Conservation (phyloP, 768 basidiomycete genomes). For the Rhodotorula toruloides region DNA sequence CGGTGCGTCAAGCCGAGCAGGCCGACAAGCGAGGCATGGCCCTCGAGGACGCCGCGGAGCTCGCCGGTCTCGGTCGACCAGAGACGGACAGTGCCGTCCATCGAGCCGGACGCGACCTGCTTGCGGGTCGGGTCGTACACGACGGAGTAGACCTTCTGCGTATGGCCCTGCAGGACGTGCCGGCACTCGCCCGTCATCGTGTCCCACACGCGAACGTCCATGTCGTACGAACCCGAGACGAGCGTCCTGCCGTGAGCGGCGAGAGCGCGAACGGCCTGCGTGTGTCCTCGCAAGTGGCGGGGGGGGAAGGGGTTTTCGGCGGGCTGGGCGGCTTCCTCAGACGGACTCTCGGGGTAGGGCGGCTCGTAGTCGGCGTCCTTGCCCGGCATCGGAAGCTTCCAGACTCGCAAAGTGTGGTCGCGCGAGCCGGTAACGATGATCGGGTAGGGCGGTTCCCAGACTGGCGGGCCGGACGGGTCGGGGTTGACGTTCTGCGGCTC, state of each 20-base stretch:
- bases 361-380: conserved; percentile 71
- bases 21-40: conserved; percentile 92
- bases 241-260: conserved; percentile 68
- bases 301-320: conserved; percentile 84
- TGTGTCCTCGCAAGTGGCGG: conserved; percentile 72
- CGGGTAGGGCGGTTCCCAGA: conserved; percentile 62
- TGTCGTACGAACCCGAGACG: conserved; percentile 85
- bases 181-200: conserved; percentile 56
- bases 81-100: conserved; percentile 94
- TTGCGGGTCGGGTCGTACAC: conserved; percentile 79
- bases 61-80: conserved; percentile 83
- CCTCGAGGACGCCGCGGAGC: conserved; percentile 72
- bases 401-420: conserved; percentile 63
- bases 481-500: conserved; percentile 76
- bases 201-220: conserved; percentile 53
- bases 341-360: conserved; percentile 55
- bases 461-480: conserved; percentile 56
- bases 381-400: conserved; percentile 62
- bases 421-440: conserved; percentile 69
- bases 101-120: conserved; percentile 92
- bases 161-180: conserved; percentile 77
- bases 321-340: conserved; percentile 45
- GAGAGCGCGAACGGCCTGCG: conserved; percentile 74
- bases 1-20: conserved; percentile 83
- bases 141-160: conserved; percentile 83